Base-by-base conservation (phyloP, 2,329 filamentous ascomycete genomes). In the Xylaria sp. region DNA sequence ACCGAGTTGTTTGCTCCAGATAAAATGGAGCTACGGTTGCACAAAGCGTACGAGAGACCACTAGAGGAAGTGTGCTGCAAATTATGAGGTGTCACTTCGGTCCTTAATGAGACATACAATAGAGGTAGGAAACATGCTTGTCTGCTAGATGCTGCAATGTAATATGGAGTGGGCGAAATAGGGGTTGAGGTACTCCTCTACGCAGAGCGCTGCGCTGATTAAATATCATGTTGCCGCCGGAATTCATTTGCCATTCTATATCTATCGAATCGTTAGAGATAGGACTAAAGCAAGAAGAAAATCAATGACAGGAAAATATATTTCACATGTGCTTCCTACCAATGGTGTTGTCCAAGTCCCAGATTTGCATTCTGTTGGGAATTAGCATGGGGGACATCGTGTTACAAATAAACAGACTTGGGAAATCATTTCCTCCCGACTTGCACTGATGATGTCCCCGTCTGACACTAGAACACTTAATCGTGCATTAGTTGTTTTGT, bases 81-180 rank as follows among this genome's bases (percentile, higher is more conserved):
- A 76, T 75, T 75, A 73, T 68, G 66, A 72, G 56, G 74, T 75
- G 72, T 71, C 72, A 76, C 73, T 67, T 74, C 70, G 68, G 66
- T 55, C 68, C 62, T 52, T 56, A 65, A 65, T 74, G 73, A 76
- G 73, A 76, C 74, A 72, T 49, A 33, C 48, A 58, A 65, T 57
- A 41, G 51, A 23, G 7, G 36, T 46, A 18, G 10, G n/a, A 36
- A 52, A 31, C 20, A 55, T 43, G 20, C 28, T 2, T 3, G n/a
- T 54, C 33, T 33, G 12, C 46, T 3, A 41, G 49, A 54, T 15
- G 48, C 52, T 33, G 8, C 25, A 18, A 23, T 31, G 18, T 46
- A 18, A 41, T 43, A 23, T 31, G 18, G 33, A 10, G 52, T 43
- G n/a, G 33, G 23, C 28, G 23, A 64, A 31, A 9, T 51, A 20